Evolutionary conservation across 345 rosid species (phyloP).

Genomic region (Microcos paniculata): DNA sequence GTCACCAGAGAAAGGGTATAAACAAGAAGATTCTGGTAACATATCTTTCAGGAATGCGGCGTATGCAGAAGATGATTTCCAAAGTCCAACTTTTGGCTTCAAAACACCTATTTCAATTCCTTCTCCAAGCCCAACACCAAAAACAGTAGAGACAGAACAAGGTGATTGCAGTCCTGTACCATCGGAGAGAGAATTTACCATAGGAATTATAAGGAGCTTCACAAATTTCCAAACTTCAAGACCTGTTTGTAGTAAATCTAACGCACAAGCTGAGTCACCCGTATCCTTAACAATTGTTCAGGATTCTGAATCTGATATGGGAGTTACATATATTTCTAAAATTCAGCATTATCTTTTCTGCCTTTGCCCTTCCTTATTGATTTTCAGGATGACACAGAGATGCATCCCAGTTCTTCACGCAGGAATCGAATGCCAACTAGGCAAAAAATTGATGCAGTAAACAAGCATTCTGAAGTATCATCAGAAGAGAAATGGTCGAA

Average conservation of each 20-base stretch:
- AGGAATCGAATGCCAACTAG: slow-evolving; percentile 28
- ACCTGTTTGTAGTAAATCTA: slow-evolving; percentile 33
- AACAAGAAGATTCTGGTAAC: slow-evolving; percentile 31
- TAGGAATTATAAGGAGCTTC: slow-evolving; percentile 36
- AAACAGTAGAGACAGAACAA: slow-evolving; percentile 36
- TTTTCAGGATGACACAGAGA: slow-evolving; percentile 52
- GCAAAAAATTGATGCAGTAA: slow-evolving; percentile 37
- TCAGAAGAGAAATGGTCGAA: slow-evolving; percentile 51
- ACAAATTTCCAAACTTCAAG: slow-evolving; percentile 41
- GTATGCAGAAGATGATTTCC: slow-evolving; percentile 40
- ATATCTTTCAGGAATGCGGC: slow-evolving; percentile 30
- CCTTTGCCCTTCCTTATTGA: slow-evolving; percentile 46
- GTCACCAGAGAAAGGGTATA: slow-evolving; percentile 34
- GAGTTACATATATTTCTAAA: slow-evolving; percentile 9
- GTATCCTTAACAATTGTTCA: slow-evolving; percentile 46
- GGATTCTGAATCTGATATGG: slow-evolving; percentile 1
- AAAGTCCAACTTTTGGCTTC: slow-evolving; percentile 66
- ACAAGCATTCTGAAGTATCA: slow-evolving; percentile 38
- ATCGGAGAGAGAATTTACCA: slow-evolving; percentile 31
- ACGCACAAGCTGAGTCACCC: slow-evolving; percentile 36
- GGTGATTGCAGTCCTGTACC: slow-evolving; percentile 36
- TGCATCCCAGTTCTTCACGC: slow-evolving; percentile 38
- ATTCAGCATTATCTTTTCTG: slow-evolving; percentile 18
- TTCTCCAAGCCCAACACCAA: slow-evolving; percentile 43
- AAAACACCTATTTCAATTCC: slow-evolving; percentile 42